A percentile compares a stretch with the other conserved stretches of the same genome.
These are phyloP conservation scores for Suhomyces prunicola DNA, from an alignment of 805 yeast species.

Conservation along the genomic window DNA sequence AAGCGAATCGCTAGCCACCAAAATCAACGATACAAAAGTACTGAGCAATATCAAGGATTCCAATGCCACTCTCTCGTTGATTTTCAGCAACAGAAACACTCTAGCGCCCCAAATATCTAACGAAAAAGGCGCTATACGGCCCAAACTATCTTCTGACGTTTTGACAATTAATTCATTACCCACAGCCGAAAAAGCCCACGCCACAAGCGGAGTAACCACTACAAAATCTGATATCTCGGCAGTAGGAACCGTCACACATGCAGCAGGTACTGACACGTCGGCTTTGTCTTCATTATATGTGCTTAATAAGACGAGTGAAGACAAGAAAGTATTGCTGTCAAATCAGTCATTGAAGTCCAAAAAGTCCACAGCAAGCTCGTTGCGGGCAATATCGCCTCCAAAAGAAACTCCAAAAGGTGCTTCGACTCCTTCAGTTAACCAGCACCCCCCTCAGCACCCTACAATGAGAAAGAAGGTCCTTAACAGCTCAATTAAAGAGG, in stretches of 20 bases:
- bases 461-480: not conserved
- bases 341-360: conserved; percentile 6
- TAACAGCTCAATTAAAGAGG: not conserved
- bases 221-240: conserved; percentile 28
- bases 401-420: not conserved
- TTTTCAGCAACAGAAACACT: conserved; percentile 17
- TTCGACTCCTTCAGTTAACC: no score
- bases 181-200: not conserved
- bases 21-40: conserved; percentile 12
- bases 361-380: not conserved
- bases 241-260: conserved; percentile 35
- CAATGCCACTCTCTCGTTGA: conserved; percentile 26
- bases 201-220: conserved; percentile 23
- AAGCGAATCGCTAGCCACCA: conserved; percentile 19
- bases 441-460: not conserved
- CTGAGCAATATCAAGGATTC: conserved; percentile 12
- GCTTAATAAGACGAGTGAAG: conserved; percentile 29
- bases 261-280: conserved; percentile 22
- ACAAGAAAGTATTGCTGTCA: conserved; percentile 6
- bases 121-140: not conserved
- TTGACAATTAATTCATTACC: not conserved
- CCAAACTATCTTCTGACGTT: not conserved
- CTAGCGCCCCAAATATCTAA: conserved; percentile 6
- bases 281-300: conserved; percentile 39
- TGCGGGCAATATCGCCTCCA: not conserved